Base-by-base conservation (phyloP, 768 basidiomycete genomes). In the Boletus edulis region DNA sequence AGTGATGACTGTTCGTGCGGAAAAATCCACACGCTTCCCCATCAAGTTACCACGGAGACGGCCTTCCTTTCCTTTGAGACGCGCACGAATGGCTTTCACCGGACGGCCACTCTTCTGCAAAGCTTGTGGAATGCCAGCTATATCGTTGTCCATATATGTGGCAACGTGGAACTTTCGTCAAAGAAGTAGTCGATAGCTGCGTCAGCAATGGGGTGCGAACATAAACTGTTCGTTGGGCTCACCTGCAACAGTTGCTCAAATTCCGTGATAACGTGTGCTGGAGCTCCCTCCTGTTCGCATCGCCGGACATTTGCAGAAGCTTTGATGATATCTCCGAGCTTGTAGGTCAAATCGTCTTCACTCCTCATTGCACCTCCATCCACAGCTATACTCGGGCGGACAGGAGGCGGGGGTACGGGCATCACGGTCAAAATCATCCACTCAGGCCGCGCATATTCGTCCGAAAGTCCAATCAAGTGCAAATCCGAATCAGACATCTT, bases 401-500 rank as follows among this genome's bases (percentile, higher is more conserved):
- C 97, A 9, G 97, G 94, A 7, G 96, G 96, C 2, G 97, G 97
- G 2, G 97, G 97, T 0, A 99, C 96, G 35, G 97, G 97, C 70
- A 98, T 81, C 37, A 98, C 94, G 0, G 97, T 98, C 40, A 98
- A 76, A 61, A 99, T 97, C 97, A 99, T 98, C 97, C 97, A 99
- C 66, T 98, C 94, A 3, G 97, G 97, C 40, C 95, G 85, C 8
- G 97, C 96, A 68, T 97, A 98, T 68, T 93, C 91, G 54, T 94
- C 91, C 27, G 91, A 95, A 11, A 98, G 84, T 37, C 97, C 97
- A 60, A 98, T 83, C 27, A 94, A 78, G 59, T 86, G 82, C 15
- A 98, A 80, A 68, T 98, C 96, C 13, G 84, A 81, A 57, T 94
- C 86, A 8, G 92, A 83, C 75, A 98, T 94, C 81, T 98, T 98